Percentiles rank a stretch among this genome's conserved stretches.
These are phyloP conservation scores for Dysphania ambrosioides DNA, from an alignment of 148 eudicot genomes.

Conservation along the genomic window DNA sequence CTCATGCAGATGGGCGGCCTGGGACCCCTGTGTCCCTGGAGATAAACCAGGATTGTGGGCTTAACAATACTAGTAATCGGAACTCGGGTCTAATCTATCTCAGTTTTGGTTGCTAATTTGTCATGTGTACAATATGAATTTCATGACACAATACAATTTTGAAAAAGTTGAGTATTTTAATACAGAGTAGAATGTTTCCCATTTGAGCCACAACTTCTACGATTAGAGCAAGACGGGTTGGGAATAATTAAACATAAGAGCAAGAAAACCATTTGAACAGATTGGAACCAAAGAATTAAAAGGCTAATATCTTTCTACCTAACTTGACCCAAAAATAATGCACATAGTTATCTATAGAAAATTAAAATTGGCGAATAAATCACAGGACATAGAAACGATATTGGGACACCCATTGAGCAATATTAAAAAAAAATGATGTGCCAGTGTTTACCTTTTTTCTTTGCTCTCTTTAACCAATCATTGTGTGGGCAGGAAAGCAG, in stretches of 20 bases:
- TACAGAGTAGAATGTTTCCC: not conserved
- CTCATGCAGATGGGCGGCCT: constrained; percentile 4
- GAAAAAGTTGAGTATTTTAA: no score
- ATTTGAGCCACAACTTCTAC: not conserved
- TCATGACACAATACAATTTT: no score
- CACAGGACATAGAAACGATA: not conserved
- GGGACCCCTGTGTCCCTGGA: not conserved
- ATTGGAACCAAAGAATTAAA: not conserved
- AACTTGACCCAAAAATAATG: not conserved
- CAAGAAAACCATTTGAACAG: not conserved
- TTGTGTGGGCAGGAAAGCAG: not conserved
- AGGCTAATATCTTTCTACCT: constrained; percentile 20
- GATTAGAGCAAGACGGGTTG: not conserved
- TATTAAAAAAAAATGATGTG: not conserved
- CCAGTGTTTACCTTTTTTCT: not conserved
- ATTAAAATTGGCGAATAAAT: not conserved
- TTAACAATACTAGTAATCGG: no score
- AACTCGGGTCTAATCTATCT: not conserved
- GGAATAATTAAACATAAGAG: not conserved
- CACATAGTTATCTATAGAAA: not conserved
- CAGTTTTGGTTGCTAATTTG: no score
- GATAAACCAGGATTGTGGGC: not conserved
- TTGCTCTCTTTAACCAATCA: not conserved
- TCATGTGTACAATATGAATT: no score
- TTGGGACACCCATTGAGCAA: not conserved